A percentile compares a stretch with the other conserved stretches of the same genome.
phyloP scores from a whole-genome alignment of 2,329 filamentous ascomycete genomes.

The Cryphonectria carpinicola region DNA sequence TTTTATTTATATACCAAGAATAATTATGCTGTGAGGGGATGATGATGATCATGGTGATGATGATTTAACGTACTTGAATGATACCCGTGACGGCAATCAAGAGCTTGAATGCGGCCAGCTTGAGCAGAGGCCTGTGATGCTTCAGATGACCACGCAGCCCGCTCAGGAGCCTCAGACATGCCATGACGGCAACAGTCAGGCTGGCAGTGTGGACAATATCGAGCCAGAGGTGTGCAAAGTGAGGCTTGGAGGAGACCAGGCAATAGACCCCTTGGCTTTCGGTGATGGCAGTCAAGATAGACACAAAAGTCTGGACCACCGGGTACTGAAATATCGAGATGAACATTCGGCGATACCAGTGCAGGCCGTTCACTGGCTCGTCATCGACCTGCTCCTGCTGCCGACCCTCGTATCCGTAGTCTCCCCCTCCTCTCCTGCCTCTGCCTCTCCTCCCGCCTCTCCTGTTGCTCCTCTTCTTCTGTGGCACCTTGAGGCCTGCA shows the following conservation, averaged over 20 bases:
- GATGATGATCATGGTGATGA: neutral
- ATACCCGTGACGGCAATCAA: constrained; percentile 38
- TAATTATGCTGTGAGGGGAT: no score
- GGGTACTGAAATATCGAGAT: constrained; percentile 47
- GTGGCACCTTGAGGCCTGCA: constrained; percentile 38
- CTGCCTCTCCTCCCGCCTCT: constrained; percentile 21
- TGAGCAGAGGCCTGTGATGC: constrained; percentile 37
- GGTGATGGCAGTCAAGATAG: constrained; percentile 42
- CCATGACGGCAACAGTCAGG: constrained; percentile 34
- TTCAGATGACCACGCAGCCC: constrained; percentile 34
- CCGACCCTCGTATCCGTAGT: neutral
- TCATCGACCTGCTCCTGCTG: constrained; percentile 23
- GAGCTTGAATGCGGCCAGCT: constrained; percentile 41
- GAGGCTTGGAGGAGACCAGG: constrained; percentile 34
- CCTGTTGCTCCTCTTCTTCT: constrained; percentile 30
- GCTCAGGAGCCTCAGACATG: constrained; percentile 36
- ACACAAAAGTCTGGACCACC: constrained; percentile 43
- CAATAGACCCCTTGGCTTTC: constrained; percentile 39
- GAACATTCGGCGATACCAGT: constrained; percentile 40
- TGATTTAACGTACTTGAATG: constrained; percentile 33
- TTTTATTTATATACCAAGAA: no score
- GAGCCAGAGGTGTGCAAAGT: constrained; percentile 40
- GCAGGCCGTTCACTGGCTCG: constrained; percentile 35
- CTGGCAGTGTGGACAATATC: constrained; percentile 35
- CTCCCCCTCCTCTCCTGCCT: neutral